phyloP scores from a whole-genome alignment of 1,284 basidiomycete species.

The Cutaneotrichosporon spelunceum region DNA sequence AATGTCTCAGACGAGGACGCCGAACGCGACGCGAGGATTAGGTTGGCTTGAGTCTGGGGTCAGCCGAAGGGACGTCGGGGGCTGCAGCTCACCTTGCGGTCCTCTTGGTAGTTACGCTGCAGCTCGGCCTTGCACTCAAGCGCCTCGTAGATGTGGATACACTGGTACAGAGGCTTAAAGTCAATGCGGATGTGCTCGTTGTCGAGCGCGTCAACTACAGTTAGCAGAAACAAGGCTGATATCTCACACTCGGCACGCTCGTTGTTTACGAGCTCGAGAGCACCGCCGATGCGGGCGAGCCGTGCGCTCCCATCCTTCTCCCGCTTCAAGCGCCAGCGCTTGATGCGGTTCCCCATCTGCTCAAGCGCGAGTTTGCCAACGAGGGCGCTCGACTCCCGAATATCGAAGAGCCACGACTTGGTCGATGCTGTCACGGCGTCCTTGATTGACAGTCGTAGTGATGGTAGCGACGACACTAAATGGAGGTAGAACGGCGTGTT shows the following conservation, averaged over 20 bases:
- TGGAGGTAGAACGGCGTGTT: constrained; percentile 92
- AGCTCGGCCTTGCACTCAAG: constrained; percentile 85
- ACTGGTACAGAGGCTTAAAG: constrained; percentile 93
- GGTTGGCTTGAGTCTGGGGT: constrained; percentile 83
- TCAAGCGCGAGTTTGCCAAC: constrained; percentile 88
- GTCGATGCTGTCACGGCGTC: constrained; percentile 89
- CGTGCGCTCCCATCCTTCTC: constrained; percentile 61
- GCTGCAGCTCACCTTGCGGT: constrained; percentile 76
- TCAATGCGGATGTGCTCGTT: constrained; percentile 85
- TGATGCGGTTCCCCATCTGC: constrained; percentile 77
- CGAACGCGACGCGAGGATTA: constrained; percentile 72
- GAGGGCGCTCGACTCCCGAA: constrained; percentile 79
- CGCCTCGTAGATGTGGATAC: constrained; percentile 94
- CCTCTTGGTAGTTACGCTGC: constrained; percentile 88
- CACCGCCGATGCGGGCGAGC: constrained; percentile 82
- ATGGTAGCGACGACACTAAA: constrained; percentile 85
- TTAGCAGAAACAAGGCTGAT: background rate
- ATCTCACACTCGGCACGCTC: constrained; percentile 88
- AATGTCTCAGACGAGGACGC: constrained; percentile 49
- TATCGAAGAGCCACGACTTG: constrained; percentile 96
- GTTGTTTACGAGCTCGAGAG: constrained; percentile 88
- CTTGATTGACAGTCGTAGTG: constrained; percentile 81
- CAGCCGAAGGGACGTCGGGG: background rate
- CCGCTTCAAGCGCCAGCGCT: constrained; percentile 76
- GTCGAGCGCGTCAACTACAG: constrained; percentile 79